Evolutionary conservation across 1,284 basidiomycete genomes (phyloP), one percentile per base, ranked within the genome.

Genomic region (Tilletia walkeri): DNA sequence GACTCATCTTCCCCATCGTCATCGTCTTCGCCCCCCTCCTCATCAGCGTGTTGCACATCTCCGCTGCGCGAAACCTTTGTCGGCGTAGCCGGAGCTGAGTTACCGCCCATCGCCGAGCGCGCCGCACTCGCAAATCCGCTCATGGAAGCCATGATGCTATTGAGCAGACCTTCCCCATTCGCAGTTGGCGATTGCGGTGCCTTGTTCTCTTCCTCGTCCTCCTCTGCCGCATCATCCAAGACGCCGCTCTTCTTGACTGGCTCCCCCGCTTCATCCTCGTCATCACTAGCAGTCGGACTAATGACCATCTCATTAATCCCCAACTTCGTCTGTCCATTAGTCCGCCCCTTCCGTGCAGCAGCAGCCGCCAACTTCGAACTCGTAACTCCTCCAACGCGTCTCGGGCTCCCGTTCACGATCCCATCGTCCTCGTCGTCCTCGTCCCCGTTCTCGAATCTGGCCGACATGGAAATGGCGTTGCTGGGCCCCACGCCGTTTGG

Each of bases 1-100:
- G 54, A 56, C n/a, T 53, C 50, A 56, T 56, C 54, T 12, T 53
- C 50, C n/a, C 30, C 50, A 53, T 53, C 50, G 50, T 56, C 54
- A 24, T 56, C 54, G 54, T 56, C 34, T 12, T 20, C 34, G 24
- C 20, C 16, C 20, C 34, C 20, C 24, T 20, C 24, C 3, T 56
- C 20, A 7, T 30, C 12, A 20, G 16, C n/a, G 1, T 45, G 41
- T 14, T 45, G 41, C 6, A 3, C 1, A 9, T 9, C 3, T 7
- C 41, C 41, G 41, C 14, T 45, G 14, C 14, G 6, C 41, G 41
- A 7, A 45, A 14, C 41, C 14, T 7, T 45, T 4, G 20, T 56
- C 54, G 16, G 54, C 20, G 54, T 30, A 12, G 54, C 16, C 4
- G 54, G 20, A 4, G 54, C 24, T 14, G 41, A 14, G 6, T 7